phyloP scores from a whole-genome alignment of 2,329 filamentous ascomycete species.

The Helicocarpus griseus region DNA sequence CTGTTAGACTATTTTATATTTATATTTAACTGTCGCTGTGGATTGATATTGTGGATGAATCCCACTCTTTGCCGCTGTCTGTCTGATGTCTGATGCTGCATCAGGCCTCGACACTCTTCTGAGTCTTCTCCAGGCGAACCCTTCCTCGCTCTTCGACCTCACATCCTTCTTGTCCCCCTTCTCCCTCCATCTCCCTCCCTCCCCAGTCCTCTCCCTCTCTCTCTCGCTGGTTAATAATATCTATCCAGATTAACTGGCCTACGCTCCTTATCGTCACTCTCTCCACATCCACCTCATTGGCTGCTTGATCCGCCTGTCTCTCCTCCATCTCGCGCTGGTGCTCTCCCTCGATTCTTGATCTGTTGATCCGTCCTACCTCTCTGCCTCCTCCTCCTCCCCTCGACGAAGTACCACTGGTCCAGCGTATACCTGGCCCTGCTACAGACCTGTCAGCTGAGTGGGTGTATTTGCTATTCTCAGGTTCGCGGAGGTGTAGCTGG shows the following conservation, averaged over 20 bases:
- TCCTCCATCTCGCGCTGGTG: neutral
- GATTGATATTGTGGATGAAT: too few relatives aligned
- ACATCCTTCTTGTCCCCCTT: neutral
- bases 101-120: too few relatives aligned
- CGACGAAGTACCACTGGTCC: neutral
- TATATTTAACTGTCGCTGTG: too few relatives aligned
- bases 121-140: too few relatives aligned
- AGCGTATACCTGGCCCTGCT: neutral
- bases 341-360: neutral
- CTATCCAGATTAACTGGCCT: too few relatives aligned
- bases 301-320: neutral
- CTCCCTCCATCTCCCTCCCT: neutral
- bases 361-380: too few relatives aligned
- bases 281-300: constrained; percentile 1
- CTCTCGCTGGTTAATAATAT: neutral
- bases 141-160: neutral
- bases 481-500: too few relatives aligned
- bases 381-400: neutral
- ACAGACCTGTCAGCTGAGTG: neutral
- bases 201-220: neutral
- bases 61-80: too few relatives aligned
- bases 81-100: too few relatives aligned
- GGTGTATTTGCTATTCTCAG: too few relatives aligned
- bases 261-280: neutral
- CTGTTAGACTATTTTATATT: too few relatives aligned